Evolutionary conservation across 805 yeast species (phyloP).

Genomic region (Schwanniomyces yamadae): DNA sequence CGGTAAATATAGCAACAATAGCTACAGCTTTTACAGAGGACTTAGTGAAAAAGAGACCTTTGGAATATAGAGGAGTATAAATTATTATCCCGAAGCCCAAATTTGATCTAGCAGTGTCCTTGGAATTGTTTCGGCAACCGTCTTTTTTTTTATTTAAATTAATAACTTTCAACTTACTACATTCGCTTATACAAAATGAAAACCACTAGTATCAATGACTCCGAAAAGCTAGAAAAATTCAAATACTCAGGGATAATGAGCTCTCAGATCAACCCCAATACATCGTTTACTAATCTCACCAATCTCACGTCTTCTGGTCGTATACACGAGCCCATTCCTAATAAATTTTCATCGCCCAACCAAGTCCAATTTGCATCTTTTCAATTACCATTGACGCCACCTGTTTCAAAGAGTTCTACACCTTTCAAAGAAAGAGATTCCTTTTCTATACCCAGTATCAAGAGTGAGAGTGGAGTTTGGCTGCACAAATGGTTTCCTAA

Average conservation of each 20-base stretch:
- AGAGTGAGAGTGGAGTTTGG: neutral
- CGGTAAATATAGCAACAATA: too few species aligned
- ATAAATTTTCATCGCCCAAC: neutral
- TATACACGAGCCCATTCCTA: neutral
- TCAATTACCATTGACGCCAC: slow-evolving; percentile 34
- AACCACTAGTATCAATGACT: too few species aligned
- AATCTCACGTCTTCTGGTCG: slow-evolving; percentile 13
- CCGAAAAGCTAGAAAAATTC: neutral
- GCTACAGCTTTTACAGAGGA: too few species aligned
- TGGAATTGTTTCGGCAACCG: too few species aligned
- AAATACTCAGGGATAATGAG: slow-evolving; percentile 2
- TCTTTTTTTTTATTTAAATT: too few species aligned
- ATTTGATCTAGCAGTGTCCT: too few species aligned
- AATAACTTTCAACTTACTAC: too few species aligned
- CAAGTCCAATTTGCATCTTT: slow-evolving; percentile 13
- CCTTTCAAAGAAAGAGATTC: slow-evolving; percentile 25
- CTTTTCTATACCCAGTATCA: too few species aligned
- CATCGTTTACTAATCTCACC: slow-evolving; percentile 33
- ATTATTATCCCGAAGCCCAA: too few species aligned
- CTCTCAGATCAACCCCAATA: slow-evolving; percentile 36
- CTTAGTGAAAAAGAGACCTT: too few species aligned
- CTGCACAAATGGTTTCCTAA: slow-evolving; percentile 22
- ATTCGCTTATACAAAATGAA: too few species aligned
- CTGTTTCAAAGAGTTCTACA: slow-evolving; percentile 29
- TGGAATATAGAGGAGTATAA: too few species aligned